phyloP scores from a whole-genome alignment of 2,329 filamentous ascomycete species.

The Diatrype stigma region DNA sequence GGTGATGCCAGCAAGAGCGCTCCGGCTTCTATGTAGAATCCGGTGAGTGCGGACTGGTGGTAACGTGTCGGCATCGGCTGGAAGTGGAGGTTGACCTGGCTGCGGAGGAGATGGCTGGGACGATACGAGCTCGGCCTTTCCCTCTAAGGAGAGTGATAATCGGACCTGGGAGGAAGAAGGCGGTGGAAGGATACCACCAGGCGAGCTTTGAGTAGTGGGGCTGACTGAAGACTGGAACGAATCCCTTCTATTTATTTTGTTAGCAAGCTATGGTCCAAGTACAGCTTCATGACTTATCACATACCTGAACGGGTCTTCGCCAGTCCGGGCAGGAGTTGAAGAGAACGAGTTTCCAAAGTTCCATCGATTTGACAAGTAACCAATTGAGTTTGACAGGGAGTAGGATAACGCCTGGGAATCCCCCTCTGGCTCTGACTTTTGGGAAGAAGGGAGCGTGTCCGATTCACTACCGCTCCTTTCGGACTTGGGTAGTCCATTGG shows the following conservation, averaged over 20 bases:
- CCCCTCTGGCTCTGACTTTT: conserved; percentile 16
- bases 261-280: conserved; percentile 1
- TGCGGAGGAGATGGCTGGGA: conserved; percentile 67
- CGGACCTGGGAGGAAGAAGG: conserved; percentile 58
- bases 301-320: conserved; percentile 45
- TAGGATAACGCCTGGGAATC: conserved; percentile 27
- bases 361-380: conserved; percentile 55
- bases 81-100: conserved; percentile 47
- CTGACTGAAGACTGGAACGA: conserved; percentile 40
- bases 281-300: conserved; percentile 9
- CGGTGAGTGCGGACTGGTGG: conserved; percentile 43
- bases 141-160: conserved; percentile 80
- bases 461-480: conserved; percentile 11
- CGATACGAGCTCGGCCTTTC: conserved; percentile 81
- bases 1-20: conserved; percentile 57
- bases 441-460: conserved; percentile 19
- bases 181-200: conserved; percentile 30
- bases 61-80: conserved; percentile 41
- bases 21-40: conserved; percentile 66
- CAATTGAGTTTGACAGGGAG: conserved; percentile 40
- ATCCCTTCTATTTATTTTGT: conserved; percentile 32
- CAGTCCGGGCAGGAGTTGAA: conserved; percentile 33
- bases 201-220: conserved; percentile 33
- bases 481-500: conserved; percentile 7
- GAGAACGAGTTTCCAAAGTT: conserved; percentile 50